Conservation (phyloP, 495 filamentous ascomycete species). For the Penicillium alfredii region DNA sequence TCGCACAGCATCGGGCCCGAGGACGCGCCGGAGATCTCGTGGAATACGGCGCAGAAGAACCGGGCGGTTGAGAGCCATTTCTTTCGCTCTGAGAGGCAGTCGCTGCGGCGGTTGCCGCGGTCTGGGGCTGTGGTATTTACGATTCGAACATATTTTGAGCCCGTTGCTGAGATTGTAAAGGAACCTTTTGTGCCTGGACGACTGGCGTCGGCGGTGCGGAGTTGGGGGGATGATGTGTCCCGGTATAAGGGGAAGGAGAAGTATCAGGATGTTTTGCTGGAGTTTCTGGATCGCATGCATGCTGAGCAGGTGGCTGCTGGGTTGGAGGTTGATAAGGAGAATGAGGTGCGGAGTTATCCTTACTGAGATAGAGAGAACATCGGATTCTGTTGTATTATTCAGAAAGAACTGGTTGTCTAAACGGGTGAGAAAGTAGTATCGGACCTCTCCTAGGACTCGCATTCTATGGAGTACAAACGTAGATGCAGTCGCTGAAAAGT, state of each 20-base stretch:
- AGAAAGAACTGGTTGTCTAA: no score
- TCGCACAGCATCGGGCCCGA: conserved; percentile 69
- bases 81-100: conserved; percentile 78
- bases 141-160: conserved; percentile 73
- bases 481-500: no score
- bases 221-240: conserved; percentile 82
- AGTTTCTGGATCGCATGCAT: conserved; percentile 78
- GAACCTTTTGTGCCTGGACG: conserved; percentile 68
- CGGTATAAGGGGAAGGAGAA: conserved; percentile 79
- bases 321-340: conserved; percentile 53
- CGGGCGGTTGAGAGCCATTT: conserved; percentile 67
- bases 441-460: no score
- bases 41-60: conserved; percentile 74
- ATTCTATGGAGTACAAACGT: no score
- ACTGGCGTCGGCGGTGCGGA: conserved; percentile 66
- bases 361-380: conserved; percentile 21
- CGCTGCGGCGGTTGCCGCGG: conserved; percentile 63
- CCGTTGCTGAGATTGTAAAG: conserved; percentile 56
- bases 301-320: conserved; percentile 65
- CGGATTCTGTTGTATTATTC: no score
- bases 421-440: no score
- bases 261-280: conserved; percentile 72
- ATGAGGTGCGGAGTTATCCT: conserved; percentile 51
- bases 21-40: conserved; percentile 57
- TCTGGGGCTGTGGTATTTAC: conserved; percentile 76